These are phyloP conservation scores for Marasmius oreades DNA, from an alignment of 1,284 basidiomycete species.

Conservation along the genomic window DNA sequence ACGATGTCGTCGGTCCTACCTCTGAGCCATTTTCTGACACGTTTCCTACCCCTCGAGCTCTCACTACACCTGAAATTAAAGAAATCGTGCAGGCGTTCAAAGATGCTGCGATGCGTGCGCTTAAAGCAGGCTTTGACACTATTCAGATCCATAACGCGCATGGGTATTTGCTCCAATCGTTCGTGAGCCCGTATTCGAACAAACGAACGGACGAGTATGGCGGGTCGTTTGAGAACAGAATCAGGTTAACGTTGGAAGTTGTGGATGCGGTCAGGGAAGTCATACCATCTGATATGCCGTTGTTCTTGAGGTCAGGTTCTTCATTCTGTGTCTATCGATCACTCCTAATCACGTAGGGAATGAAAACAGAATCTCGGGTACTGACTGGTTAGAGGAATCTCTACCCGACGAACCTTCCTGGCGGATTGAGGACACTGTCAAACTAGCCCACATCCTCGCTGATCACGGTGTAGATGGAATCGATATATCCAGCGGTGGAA, in stretches of 20 bases:
- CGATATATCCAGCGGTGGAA: conserved; percentile 64
- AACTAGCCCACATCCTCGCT: conserved; percentile 46
- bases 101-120: conserved; percentile 49
- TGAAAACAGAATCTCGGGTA: conserved; percentile 50
- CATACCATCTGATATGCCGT: conserved; percentile 56
- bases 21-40: conserved; percentile 47
- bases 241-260: conserved; percentile 57
- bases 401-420: conserved; percentile 49
- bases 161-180: conserved; percentile 52
- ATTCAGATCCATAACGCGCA: conserved; percentile 70
- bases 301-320: conserved; percentile 60
- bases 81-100: conserved; percentile 58
- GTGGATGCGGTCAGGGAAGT: conserved; percentile 48
- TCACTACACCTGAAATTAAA: conserved; percentile 48
- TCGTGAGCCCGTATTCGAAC: conserved; percentile 65
- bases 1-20: conserved; percentile 57
- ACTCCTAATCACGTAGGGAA: background rate
- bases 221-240: conserved; percentile 70
- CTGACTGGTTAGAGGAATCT: conserved; percentile 57
- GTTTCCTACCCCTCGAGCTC: conserved; percentile 53
- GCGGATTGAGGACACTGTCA: conserved; percentile 58
- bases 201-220: conserved; percentile 72
- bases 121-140: conserved; percentile 60
- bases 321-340: background rate
- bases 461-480: conserved; percentile 65